Evolutionary conservation across 2,329 filamentous ascomycete genomes (phyloP).

Genomic region (Diaporthe sp.): DNA sequence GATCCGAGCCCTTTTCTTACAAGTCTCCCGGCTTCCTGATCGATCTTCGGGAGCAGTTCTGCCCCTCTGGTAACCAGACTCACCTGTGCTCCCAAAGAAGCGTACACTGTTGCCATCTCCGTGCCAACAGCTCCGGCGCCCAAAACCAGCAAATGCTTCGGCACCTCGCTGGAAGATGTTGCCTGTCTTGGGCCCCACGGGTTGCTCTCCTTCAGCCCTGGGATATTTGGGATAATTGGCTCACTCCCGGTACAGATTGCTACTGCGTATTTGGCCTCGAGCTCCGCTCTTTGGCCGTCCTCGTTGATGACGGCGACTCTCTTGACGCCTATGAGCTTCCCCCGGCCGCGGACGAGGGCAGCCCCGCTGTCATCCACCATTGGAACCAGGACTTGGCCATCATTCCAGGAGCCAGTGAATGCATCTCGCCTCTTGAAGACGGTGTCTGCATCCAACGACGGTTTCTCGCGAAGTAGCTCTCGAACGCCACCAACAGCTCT

Average conservation of each 20-base stretch:
- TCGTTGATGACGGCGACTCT: neutral
- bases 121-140: neutral
- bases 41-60: neutral
- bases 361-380: neutral
- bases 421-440: neutral
- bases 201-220: neutral
- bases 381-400: neutral
- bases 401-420: neutral
- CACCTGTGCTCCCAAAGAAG: neutral
- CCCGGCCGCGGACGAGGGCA: neutral
- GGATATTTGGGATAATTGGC: neutral
- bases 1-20: neutral
- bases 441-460: neutral
- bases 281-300: neutral
- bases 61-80: neutral
- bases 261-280: neutral
- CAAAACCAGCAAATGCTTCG: conserved; percentile 2
- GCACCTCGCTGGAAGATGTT: neutral
- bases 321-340: conserved; percentile 5
- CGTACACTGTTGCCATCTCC: conserved; percentile 9
- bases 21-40: neutral
- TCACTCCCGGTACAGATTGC: neutral
- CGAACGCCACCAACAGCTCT: neutral
- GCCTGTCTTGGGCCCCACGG: conserved; percentile 5
- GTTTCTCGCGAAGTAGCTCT: neutral